phyloP scores from a whole-genome alignment of 2,329 filamentous ascomycete species.

The Neonectria punicea region DNA sequence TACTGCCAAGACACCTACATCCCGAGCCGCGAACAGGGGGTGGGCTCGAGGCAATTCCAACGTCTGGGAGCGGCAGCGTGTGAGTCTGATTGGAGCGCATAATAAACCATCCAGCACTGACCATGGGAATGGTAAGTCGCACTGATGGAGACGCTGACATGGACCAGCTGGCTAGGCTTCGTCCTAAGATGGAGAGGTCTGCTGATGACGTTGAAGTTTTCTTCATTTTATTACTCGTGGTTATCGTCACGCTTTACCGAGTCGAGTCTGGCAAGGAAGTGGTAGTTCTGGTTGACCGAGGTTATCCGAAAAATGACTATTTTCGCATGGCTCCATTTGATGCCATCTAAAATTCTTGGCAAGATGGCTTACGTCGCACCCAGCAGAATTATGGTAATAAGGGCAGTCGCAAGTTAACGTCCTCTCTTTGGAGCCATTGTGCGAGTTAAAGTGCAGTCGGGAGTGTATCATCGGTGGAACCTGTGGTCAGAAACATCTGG shows the following conservation, averaged over 20 bases:
- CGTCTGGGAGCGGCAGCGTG: background rate
- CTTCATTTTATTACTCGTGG: too few relatives aligned
- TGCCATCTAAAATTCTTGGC: background rate
- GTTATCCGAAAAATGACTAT: background rate
- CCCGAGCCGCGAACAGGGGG: background rate
- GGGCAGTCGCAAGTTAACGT: background rate
- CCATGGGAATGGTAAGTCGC: background rate
- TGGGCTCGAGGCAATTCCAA: background rate
- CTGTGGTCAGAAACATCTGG: background rate
- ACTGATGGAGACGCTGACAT: constrained; percentile 3
- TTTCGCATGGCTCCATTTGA: background rate
- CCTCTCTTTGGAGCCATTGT: background rate
- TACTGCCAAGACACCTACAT: background rate
- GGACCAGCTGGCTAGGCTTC: background rate
- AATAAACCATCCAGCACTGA: background rate
- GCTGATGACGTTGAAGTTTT: background rate
- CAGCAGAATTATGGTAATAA: background rate
- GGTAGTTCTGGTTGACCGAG: background rate
- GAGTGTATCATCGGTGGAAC: background rate
- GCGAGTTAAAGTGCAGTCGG: background rate
- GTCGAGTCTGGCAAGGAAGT: background rate
- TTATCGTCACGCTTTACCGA: background rate
- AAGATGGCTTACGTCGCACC: background rate
- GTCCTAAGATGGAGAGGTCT: background rate
- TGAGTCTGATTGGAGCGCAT: constrained; percentile 16